These are phyloP conservation scores for Thielaviopsis ethacetica DNA, from an alignment of 2,329 filamentous ascomycete genomes.

Conservation along the genomic window DNA sequence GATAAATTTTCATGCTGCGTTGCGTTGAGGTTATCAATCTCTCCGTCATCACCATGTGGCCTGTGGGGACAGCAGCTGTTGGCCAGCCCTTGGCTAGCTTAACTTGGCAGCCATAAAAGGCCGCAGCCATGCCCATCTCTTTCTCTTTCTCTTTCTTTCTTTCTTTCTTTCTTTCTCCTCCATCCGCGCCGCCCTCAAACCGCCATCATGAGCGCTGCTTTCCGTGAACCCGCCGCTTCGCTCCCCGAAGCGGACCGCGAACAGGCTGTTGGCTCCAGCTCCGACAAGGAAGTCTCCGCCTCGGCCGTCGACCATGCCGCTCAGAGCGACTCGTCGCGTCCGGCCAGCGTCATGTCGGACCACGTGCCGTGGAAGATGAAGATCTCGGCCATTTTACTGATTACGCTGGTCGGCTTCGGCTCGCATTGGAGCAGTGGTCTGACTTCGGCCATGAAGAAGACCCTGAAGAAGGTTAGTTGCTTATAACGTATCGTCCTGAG, in stretches of 20 bases:
- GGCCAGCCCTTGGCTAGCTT: neutral
- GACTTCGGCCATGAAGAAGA: conserved; percentile 43
- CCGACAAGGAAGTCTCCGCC: neutral
- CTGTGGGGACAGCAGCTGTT: too few relatives aligned
- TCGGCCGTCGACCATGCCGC: neutral
- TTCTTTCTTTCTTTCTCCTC: neutral
- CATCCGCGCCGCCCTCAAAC: neutral
- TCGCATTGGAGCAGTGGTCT: conserved; percentile 44
- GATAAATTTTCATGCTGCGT: too few relatives aligned
- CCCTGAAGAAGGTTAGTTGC: conserved; percentile 36
- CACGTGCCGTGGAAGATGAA: conserved; percentile 18
- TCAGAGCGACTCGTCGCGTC: neutral
- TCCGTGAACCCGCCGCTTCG: neutral
- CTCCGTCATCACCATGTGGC: too few relatives aligned
- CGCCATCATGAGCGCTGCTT: neutral
- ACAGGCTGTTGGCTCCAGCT: neutral
- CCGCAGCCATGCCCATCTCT: too few relatives aligned
- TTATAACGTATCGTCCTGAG: too few relatives aligned
- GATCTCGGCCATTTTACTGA: conserved; percentile 28
- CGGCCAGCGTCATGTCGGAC: conserved; percentile 2
- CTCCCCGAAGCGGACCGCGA: neutral
- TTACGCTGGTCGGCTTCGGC: conserved; percentile 40
- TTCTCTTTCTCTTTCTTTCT: neutral
- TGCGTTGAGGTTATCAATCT: too few relatives aligned
- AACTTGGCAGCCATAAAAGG: neutral